These are phyloP conservation scores for Chionographis japonica DNA, from an alignment of 106 monocot genomes.

Conservation along the genomic window DNA sequence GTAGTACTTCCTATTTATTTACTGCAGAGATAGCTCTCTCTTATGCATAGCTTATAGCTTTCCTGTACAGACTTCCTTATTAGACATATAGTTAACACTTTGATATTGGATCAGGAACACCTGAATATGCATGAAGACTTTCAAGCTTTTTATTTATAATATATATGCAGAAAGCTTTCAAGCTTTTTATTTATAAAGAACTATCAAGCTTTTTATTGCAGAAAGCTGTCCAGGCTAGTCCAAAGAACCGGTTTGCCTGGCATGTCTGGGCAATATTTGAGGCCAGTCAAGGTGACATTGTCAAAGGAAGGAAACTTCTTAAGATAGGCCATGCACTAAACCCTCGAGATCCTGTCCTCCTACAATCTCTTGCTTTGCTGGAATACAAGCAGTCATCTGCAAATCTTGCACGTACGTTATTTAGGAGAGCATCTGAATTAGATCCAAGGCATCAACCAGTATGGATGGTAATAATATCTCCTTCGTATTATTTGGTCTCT, in stretches of 20 bases:
- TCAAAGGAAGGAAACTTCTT: conserved; percentile 83
- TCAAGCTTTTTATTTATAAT: background rate
- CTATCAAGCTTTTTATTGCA: conserved; percentile 17
- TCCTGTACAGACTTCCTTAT: too few relatives aligned
- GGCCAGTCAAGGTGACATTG: conserved; percentile 59
- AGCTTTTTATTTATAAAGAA: background rate
- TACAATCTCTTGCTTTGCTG: conserved; percentile 93
- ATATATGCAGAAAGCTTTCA: conserved; percentile 76
- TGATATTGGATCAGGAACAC: too few relatives aligned
- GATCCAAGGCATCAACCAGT: conserved; percentile 93
- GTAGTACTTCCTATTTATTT: too few relatives aligned
- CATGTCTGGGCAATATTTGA: conserved; percentile 97
- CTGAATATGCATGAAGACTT: too few relatives aligned
- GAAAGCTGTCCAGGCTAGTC: conserved; percentile 95
- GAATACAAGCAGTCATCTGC: conserved; percentile 84
- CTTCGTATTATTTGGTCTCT: conserved; percentile 1
- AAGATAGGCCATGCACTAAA: conserved; percentile 94
- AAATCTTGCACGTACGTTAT: conserved; percentile 74
- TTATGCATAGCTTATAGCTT: too few relatives aligned
- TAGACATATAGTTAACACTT: too few relatives aligned
- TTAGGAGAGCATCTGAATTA: conserved; percentile 74
- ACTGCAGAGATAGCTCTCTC: too few relatives aligned
- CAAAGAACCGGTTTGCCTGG: conserved; percentile 99
- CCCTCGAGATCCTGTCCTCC: conserved; percentile 90
- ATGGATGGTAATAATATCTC: conserved; percentile 69